Conservation (phyloP, 1,139 yeast species). For the Pichia sp. region DNA sequence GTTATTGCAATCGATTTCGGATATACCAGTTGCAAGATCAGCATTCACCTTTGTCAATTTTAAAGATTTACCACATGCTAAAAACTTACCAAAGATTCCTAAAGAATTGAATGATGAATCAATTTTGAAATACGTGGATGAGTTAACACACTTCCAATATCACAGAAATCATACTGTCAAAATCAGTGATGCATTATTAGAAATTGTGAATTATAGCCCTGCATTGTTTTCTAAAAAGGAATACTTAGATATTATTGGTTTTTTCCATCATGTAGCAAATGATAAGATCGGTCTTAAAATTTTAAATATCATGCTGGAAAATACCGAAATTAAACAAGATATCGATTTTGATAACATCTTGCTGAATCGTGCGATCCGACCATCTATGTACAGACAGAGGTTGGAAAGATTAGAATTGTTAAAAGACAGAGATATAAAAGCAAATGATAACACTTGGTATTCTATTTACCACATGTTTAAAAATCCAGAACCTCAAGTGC, state of each 20-base stretch:
- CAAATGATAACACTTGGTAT: slow-evolving; percentile 31
- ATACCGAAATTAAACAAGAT: slow-evolving; percentile 23
- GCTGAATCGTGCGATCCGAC: slow-evolving; percentile 18
- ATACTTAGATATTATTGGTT: slow-evolving; percentile 21
- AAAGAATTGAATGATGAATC: slow-evolving; percentile 5
- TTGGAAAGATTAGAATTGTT: slow-evolving; percentile 22
- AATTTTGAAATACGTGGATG: slow-evolving; percentile 20
- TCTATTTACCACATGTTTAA: slow-evolving; percentile 22
- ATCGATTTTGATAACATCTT: slow-evolving; percentile 29
- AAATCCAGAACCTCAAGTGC: slow-evolving; percentile 18
- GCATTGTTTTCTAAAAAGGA: slow-evolving; percentile 20
- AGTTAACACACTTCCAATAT: slow-evolving; percentile 21
- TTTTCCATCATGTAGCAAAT: slow-evolving; percentile 22
- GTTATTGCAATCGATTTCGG: slow-evolving; percentile 19
- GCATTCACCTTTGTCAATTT: slow-evolving; percentile 20
- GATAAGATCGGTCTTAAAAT: slow-evolving; percentile 18
- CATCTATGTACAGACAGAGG: slow-evolving; percentile 17
- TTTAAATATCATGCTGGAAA: slow-evolving; percentile 22
- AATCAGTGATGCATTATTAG: slow-evolving; percentile 16
- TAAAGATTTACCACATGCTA: slow-evolving; percentile 18
- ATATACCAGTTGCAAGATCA: slow-evolving; percentile 21
- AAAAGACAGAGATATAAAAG: slow-evolving; percentile 10
- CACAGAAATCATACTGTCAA: slow-evolving; percentile 5
- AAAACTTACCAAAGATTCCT: slow-evolving; percentile 22
- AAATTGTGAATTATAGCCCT: slow-evolving; percentile 18